Conservation (phyloP, 1,284 basidiomycete species). For the Agroathelia rolfsii region DNA sequence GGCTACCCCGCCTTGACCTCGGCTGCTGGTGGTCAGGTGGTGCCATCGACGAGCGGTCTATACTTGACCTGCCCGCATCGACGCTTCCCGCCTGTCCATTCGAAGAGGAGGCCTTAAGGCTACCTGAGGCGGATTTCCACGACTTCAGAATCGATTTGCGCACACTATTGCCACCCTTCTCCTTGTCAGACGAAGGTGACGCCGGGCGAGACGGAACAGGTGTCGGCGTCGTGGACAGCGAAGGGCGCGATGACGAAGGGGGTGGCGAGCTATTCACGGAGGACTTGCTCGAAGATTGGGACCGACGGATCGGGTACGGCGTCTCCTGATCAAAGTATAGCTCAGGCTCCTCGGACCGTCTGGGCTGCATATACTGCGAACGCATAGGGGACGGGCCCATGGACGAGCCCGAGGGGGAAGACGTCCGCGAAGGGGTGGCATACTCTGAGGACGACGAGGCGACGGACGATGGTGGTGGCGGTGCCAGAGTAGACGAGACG, state of each 20-base stretch:
- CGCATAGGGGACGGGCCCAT: constrained; percentile 3
- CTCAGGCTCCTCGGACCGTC: too few relatives aligned
- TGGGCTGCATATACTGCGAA: too few relatives aligned
- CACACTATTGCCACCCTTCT: constrained; percentile 25
- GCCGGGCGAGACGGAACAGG: constrained; percentile 8
- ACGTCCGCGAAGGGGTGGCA: constrained; percentile 7
- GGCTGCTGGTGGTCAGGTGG: too few relatives aligned
- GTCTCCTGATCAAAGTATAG: constrained; percentile 60
- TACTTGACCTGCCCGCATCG: constrained; percentile 2
- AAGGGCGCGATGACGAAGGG: constrained; percentile 1
- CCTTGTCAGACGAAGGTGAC: constrained; percentile 12
- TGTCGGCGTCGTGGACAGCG: constrained; percentile 9
- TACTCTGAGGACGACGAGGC: constrained; percentile 15
- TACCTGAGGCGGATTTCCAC: constrained; percentile 36
- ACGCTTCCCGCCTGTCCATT: constrained; percentile 10
- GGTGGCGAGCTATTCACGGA: neutral
- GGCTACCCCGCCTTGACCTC: constrained; percentile 20
- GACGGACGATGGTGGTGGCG: constrained; percentile 16
- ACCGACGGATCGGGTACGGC: constrained; percentile 40
- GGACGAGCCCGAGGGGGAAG: constrained; percentile 2
- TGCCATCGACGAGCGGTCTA: too few relatives aligned
- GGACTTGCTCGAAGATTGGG: constrained; percentile 14
- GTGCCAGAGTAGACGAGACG: constrained; percentile 21
- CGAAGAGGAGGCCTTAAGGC: constrained; percentile 10
- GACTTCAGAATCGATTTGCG: constrained; percentile 66